Evolutionary conservation across 192 early-diverging fungal genomes (phyloP).

Genomic region (Glomus cerebriforme): DNA sequence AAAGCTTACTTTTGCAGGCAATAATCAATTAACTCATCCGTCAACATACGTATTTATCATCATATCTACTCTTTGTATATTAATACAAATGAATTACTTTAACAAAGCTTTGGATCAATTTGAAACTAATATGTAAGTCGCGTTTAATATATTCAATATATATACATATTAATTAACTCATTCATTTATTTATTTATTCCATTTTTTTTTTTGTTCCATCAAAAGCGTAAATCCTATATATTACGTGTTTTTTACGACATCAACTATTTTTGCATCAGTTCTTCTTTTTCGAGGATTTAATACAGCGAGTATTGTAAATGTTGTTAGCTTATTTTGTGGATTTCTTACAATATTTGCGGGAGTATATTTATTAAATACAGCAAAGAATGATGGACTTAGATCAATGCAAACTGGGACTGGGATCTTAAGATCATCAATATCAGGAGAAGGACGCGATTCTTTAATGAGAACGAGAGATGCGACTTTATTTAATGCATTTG

Average conservation of each 20-base stretch:
- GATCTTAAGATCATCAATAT: slow-evolving; percentile 30
- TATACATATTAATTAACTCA: background rate
- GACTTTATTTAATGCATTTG: slow-evolving; percentile 46
- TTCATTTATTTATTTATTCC: slow-evolving; percentile 20
- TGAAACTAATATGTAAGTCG: slow-evolving; percentile 79
- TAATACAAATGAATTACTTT: slow-evolving; percentile 98
- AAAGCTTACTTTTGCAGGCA: slow-evolving; percentile 88
- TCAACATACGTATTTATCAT: slow-evolving; percentile 89
- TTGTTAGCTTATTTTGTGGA: slow-evolving; percentile 83
- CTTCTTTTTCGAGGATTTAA: slow-evolving; percentile 89
- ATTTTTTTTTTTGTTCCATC: slow-evolving; percentile 1
- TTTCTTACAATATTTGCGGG: slow-evolving; percentile 94
- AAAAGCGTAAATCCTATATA: slow-evolving; percentile 82
- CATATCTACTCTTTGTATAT: slow-evolving; percentile 76
- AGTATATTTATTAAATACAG: slow-evolving; percentile 79
- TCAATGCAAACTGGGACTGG: slow-evolving; percentile 35
- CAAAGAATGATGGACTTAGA: slow-evolving; percentile 33
- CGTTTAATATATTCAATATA: background rate
- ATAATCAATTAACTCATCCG: slow-evolving; percentile 88
- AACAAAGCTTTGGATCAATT: slow-evolving; percentile 95
- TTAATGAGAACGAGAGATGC: slow-evolving; percentile 50
- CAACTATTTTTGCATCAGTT: slow-evolving; percentile 87
- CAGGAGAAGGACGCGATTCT: slow-evolving; percentile 41
- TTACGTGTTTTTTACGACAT: slow-evolving; percentile 95
- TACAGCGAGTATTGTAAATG: slow-evolving; percentile 68